Percentiles rank a stretch among this genome's conserved stretches.
Conservation (phyloP, 306 rosid species). For the Cucurbita argyrosperma region DNA sequence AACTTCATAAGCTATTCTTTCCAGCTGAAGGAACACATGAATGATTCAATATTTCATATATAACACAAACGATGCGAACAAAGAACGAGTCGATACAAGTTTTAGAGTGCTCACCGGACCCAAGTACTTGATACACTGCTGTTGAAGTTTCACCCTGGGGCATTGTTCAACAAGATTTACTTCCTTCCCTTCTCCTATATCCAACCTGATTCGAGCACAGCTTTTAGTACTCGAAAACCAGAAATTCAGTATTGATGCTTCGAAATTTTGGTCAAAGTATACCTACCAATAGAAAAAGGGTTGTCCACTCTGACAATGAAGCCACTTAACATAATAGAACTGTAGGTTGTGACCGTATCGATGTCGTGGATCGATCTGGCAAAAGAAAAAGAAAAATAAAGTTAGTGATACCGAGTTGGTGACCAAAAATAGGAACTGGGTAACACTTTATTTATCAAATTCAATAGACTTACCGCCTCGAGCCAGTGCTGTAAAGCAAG, state of each 20-base stretch:
- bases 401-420: not conserved
- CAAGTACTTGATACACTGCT: slow-evolving; percentile 29
- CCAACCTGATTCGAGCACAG: slow-evolving; percentile 18
- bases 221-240: not conserved
- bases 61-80: not conserved
- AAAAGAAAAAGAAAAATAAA: not conserved
- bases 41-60: not conserved
- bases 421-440: not conserved
- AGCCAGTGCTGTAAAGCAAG: slow-evolving; percentile 38
- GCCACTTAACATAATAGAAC: slow-evolving; percentile 28
- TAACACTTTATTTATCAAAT: not conserved
- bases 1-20: slow-evolving; percentile 21
- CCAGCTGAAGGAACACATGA: slow-evolving; percentile 17
- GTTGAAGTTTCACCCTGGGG: slow-evolving; percentile 24
- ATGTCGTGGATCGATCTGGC: slow-evolving; percentile 38
- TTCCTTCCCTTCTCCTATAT: slow-evolving; percentile 31
- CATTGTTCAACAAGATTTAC: slow-evolving; percentile 23
- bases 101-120: slow-evolving; percentile 20
- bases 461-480: slow-evolving; percentile 26
- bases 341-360: slow-evolving; percentile 33
- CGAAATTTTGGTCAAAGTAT: not conserved
- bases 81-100: not conserved
- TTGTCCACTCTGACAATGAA: slow-evolving; percentile 17
- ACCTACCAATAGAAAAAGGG: slow-evolving; percentile 35
- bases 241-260: not conserved